These are phyloP conservation scores for Dipteronia dyeriana DNA, from an alignment of 345 rosid genomes.

Conservation along the genomic window DNA sequence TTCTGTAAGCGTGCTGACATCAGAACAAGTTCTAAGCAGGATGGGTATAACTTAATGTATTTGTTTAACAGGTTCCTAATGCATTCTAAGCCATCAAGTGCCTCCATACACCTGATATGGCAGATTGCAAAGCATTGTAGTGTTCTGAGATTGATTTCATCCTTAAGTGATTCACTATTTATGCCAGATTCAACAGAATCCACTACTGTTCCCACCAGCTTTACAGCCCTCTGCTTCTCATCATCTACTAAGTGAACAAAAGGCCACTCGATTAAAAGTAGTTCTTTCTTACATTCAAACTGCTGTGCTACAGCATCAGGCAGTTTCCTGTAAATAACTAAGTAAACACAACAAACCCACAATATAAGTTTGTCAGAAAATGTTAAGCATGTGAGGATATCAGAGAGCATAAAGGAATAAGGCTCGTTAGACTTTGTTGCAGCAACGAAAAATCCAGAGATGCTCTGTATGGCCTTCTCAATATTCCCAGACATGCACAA, in stretches of 20 bases:
- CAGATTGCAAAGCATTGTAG: slow-evolving; percentile 58
- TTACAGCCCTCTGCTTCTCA: slow-evolving; percentile 54
- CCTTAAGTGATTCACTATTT: slow-evolving; percentile 28
- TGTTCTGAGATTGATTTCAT: slow-evolving; percentile 33
- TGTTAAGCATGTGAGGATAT: slow-evolving; percentile 81
- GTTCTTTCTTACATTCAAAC: slow-evolving; percentile 80
- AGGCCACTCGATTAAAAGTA: slow-evolving; percentile 75
- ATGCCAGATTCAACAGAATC: slow-evolving; percentile 35
- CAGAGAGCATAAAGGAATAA: slow-evolving; percentile 61
- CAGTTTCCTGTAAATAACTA: slow-evolving; percentile 94
- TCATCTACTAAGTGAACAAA: slow-evolving; percentile 48
- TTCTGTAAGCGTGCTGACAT: slow-evolving; percentile 57
- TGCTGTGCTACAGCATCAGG: slow-evolving; percentile 69
- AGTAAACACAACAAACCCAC: slow-evolving; percentile 99
- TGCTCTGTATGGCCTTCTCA: slow-evolving; percentile 59
- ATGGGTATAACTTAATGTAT: slow-evolving; percentile 56
- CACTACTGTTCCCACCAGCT: slow-evolving; percentile 54
- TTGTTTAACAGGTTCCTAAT: slow-evolving; percentile 50
- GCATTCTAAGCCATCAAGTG: slow-evolving; percentile 50
- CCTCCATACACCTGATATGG: slow-evolving; percentile 61
- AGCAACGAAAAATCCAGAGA: slow-evolving; percentile 43
- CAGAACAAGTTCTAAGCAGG: slow-evolving; percentile 69
- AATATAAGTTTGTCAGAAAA: slow-evolving; percentile 91
- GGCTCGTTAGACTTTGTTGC: slow-evolving; percentile 59
- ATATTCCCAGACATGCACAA: slow-evolving; percentile 74